phyloP scores from a whole-genome alignment of 2,329 filamentous ascomycete species.

The Aspergillus sp. region DNA sequence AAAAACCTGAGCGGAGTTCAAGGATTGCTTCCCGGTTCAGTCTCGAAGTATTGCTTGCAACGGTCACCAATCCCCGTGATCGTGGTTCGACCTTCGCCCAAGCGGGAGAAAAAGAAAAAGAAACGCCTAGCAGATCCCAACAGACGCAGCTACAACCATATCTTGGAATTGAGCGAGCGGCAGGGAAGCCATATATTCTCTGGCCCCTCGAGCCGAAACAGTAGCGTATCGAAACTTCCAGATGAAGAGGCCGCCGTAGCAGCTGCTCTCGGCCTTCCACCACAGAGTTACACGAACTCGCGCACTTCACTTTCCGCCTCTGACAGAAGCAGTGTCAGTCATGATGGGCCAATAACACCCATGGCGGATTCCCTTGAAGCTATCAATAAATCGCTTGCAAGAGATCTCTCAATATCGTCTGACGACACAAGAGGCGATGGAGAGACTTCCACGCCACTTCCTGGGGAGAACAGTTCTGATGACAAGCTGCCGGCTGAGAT shows the following conservation, averaged over 20 bases:
- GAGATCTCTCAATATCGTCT: conserved; percentile 24
- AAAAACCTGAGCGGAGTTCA: conserved; percentile 83
- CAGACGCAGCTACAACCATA: conserved; percentile 73
- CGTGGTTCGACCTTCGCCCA: conserved; percentile 82
- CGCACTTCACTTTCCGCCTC: conserved; percentile 37
- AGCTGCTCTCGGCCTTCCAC: conserved; percentile 47
- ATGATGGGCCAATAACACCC: conserved; percentile 26
- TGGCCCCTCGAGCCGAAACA: conserved; percentile 47
- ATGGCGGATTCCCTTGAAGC: conserved; percentile 25
- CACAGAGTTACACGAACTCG: conserved; percentile 30
- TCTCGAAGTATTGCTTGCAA: conserved; percentile 92
- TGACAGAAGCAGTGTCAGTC: conserved; percentile 33
- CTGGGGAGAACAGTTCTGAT: not conserved
- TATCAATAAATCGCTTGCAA: conserved; percentile 24
- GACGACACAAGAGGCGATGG: conserved; percentile 23
- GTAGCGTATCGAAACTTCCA: conserved; percentile 43
- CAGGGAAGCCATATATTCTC: conserved; percentile 55
- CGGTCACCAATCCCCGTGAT: conserved; percentile 92
- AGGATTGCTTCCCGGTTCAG: conserved; percentile 80
- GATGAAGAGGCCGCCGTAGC: conserved; percentile 53
- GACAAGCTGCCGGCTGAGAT: not conserved
- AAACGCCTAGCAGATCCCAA: conserved; percentile 77
- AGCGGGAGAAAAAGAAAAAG: conserved; percentile 84
- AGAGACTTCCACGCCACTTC: not conserved
- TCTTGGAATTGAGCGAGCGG: conserved; percentile 65